Evolutionary conservation across 2,329 filamentous ascomycete species (phyloP), one percentile per base, ranked within the genome.

Genomic region (Pseudopyrenochaeta lycopersici): DNA sequence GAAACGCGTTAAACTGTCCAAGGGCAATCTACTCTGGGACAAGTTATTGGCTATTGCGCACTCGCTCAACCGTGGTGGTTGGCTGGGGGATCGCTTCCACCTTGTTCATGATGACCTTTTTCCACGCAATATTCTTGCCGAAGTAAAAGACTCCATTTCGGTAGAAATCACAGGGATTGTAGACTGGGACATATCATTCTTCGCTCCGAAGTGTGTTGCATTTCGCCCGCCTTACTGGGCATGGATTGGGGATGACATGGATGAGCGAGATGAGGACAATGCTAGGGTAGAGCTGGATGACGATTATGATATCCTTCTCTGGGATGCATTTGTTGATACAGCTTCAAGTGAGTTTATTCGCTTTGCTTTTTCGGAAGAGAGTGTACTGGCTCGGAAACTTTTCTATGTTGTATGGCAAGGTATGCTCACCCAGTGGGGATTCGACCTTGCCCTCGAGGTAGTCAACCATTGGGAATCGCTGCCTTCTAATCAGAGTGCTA

Each of bases 121-220:
- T 1, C 58, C 66, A 7, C 62, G 62, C 7, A 75, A 76, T 46
- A 67, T 75, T 27, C 43, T 76, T 2, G 60, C 67, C 10, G 42
- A 60, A 7, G 46, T 56, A 10, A 39, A 23, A 2, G 27, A 30
- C 1, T 17, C 42, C 4, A 21, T 36, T 20, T 15, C 23, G 4
- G 29, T 53, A n/a, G 7, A 38, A 15, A 52, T 69, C 9, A 66
- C 59, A 1, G 67, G 41, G 1, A 63, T 75, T 35, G 52, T 75
- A 1, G 72, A 74, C 56, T 74, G 72, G 71, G 72, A 76, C 44
- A 57, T 62, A 41, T 67, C 71, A 0, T 46, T 62, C 0, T 60
- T 76, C 27, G 72, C 58, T 1, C 68, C 73, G 0, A 56, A 54
- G 15, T 73, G 74, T 46, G 52, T 74, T 1, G 45, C 45, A 3